phyloP scores from a whole-genome alignment of 2,329 filamentous ascomycete species.

The Gnomoniopsis sp. region DNA sequence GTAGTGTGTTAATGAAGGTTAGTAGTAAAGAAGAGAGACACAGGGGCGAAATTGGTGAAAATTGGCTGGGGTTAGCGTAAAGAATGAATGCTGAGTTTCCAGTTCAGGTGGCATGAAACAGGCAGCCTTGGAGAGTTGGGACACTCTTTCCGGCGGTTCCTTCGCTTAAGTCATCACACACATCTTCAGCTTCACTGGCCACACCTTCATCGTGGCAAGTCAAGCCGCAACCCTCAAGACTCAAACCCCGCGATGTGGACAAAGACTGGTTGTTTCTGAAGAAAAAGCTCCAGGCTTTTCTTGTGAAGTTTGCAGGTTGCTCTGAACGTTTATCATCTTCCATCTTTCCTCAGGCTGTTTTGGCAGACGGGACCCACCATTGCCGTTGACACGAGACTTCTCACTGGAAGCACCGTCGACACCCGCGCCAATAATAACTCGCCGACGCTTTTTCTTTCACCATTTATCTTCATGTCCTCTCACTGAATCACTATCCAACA shows the following conservation, averaged over 20 bases:
- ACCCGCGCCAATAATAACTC: background rate
- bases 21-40: background rate
- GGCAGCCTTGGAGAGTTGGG: background rate
- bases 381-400: background rate
- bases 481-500: background rate
- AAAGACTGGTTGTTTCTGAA: background rate
- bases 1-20: background rate
- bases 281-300: background rate
- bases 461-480: background rate
- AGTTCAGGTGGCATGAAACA: constrained; percentile 4
- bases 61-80: background rate
- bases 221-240: background rate
- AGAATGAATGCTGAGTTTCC: background rate
- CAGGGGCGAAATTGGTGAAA: background rate
- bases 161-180: background rate
- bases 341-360: background rate
- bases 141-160: background rate
- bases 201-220: background rate
- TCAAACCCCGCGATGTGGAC: background rate
- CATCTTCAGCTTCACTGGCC: background rate
- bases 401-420: background rate
- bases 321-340: background rate
- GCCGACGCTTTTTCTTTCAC: background rate
- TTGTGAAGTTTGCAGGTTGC: background rate
- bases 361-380: background rate